A percentile compares a stretch with the other conserved stretches of the same genome.
phyloP scores from a whole-genome alignment of 2,329 filamentous ascomycete genomes.

The Trichophyton verrucosum region DNA sequence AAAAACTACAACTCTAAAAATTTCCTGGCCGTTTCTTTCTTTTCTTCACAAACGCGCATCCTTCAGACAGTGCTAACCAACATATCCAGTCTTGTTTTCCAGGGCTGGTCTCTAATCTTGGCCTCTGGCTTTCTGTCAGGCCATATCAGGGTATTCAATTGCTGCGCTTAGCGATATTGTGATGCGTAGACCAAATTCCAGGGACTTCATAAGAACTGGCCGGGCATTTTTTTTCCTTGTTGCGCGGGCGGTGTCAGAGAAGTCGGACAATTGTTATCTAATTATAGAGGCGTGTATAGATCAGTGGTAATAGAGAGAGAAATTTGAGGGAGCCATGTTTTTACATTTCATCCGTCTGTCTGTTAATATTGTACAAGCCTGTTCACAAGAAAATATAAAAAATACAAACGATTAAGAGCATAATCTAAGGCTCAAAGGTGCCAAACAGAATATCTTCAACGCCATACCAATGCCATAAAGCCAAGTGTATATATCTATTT shows the following conservation, averaged over 20 bases:
- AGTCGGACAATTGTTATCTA: conserved; percentile 48
- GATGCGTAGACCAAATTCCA: conserved; percentile 44
- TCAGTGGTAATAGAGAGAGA: neutral
- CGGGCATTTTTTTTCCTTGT: conserved; percentile 44
- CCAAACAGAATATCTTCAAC: conserved; percentile 7
- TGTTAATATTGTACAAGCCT: conserved; percentile 6
- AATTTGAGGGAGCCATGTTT: neutral
- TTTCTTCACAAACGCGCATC: conserved; percentile 49
- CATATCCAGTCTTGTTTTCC: conserved; percentile 21
- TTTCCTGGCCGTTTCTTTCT: conserved; percentile 18
- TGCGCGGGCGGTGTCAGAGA: conserved; percentile 79
- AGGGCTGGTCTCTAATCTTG: conserved; percentile 37
- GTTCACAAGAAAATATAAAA: neutral
- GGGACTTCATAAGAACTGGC: conserved; percentile 63
- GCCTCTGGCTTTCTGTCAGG: conserved; percentile 55
- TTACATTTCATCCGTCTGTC: neutral
- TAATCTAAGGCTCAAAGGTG: neutral
- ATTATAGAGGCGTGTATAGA: neutral
- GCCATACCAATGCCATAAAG: conserved; percentile 13
- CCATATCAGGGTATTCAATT: conserved; percentile 45
- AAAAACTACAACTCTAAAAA: conserved; percentile 13
- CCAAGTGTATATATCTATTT: conserved; percentile 9
- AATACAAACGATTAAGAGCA: conserved; percentile 4
- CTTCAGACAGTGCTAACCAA: conserved; percentile 80
- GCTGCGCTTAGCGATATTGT: conserved; percentile 52